These are phyloP conservation scores for Fusarium sp. DNA, from an alignment of 2,329 filamentous ascomycete species.

Conservation along the genomic window DNA sequence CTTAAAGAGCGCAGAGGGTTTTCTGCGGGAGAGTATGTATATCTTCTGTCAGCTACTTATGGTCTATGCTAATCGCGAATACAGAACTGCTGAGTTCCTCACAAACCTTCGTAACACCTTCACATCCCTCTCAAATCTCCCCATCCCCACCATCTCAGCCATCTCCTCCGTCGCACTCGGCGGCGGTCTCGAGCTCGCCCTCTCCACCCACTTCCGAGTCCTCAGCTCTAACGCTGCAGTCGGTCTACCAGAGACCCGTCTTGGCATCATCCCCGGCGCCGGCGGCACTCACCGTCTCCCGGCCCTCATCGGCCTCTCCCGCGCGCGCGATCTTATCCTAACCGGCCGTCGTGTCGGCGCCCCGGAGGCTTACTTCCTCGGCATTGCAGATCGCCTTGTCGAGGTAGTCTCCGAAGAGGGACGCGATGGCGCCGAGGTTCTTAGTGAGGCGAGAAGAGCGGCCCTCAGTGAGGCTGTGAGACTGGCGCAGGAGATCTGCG, in stretches of 20 bases:
- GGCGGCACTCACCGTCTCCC: slow-evolving; percentile 93
- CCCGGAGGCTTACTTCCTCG: slow-evolving; percentile 90
- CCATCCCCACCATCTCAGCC: slow-evolving; percentile 90
- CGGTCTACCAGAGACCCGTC: slow-evolving; percentile 88
- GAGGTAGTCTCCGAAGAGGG: slow-evolving; percentile 75
- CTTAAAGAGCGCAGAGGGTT: slow-evolving; percentile 88
- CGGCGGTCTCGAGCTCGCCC: slow-evolving; percentile 91
- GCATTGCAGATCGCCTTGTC: slow-evolving; percentile 89
- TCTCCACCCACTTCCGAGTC: slow-evolving; percentile 90
- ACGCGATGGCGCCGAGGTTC: slow-evolving; percentile 58
- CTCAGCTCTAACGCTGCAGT: slow-evolving; percentile 83
- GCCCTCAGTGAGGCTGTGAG: slow-evolving; percentile 82
- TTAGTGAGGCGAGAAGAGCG: slow-evolving; percentile 71
- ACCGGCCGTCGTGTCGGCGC: slow-evolving; percentile 89
- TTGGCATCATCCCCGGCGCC: slow-evolving; percentile 95
- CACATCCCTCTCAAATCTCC: slow-evolving; percentile 77
- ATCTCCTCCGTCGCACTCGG: slow-evolving; percentile 89
- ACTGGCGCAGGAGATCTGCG: slow-evolving; percentile 86
- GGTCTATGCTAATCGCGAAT: slow-evolving; percentile 5
- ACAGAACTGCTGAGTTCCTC: slow-evolving; percentile 84
- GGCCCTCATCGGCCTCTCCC: slow-evolving; percentile 79
- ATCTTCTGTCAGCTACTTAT: background rate
- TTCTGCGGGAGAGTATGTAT: slow-evolving; percentile 78
- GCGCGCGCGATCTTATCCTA: slow-evolving; percentile 90
- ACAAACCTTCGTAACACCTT: slow-evolving; percentile 81